Conservation (phyloP, 805 yeast species). For the Zygoascus ofunaensis region DNA sequence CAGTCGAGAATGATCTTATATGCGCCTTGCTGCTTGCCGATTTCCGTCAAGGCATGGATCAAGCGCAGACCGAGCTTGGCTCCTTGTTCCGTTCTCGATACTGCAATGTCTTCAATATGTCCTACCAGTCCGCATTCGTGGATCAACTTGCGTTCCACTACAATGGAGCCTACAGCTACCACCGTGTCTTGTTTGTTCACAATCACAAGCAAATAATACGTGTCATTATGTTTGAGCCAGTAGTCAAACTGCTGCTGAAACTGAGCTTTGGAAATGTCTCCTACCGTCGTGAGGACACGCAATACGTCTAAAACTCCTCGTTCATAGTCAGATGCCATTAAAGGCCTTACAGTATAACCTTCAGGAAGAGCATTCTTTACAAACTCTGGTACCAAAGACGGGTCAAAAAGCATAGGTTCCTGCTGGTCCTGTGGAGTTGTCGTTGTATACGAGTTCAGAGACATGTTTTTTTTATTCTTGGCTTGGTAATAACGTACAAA, state of each 20-base stretch:
- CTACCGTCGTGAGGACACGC: conserved; percentile 71
- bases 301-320: conserved; percentile 58
- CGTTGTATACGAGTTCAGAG: background rate
- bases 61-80: conserved; percentile 63
- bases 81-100: conserved; percentile 68
- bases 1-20: conserved; percentile 90
- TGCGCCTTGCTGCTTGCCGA: conserved; percentile 58
- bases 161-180: conserved; percentile 76
- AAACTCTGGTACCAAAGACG: conserved; percentile 21
- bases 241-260: conserved; percentile 45
- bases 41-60: conserved; percentile 49
- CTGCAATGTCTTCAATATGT: conserved; percentile 92
- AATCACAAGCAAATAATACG: conserved; percentile 66
- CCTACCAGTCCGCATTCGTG: conserved; percentile 83
- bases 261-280: conserved; percentile 45
- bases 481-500: too few relatives aligned
- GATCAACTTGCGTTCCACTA: conserved; percentile 71
- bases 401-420: conserved; percentile 17
- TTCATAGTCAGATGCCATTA: conserved; percentile 46
- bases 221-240: conserved; percentile 45
- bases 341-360: conserved; percentile 59
- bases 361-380: conserved; percentile 35
- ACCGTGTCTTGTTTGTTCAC: conserved; percentile 41
- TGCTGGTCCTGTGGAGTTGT: background rate
- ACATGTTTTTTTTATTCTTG: conserved; percentile 1